phyloP scores from a whole-genome alignment of 495 filamentous ascomycete genomes.

The Neurospora sp. region DNA sequence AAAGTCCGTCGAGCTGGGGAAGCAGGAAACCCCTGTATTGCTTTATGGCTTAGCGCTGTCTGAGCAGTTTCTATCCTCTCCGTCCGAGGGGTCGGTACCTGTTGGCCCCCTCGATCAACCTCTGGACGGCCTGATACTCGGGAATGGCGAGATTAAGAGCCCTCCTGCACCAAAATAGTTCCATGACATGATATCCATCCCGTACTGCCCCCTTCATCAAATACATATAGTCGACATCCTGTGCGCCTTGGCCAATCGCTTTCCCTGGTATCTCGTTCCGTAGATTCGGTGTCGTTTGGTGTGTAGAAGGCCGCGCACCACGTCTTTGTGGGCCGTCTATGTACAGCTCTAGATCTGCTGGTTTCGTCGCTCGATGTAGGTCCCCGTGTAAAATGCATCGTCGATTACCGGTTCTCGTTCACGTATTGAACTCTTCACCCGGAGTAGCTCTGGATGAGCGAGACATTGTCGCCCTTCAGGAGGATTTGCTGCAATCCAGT shows the following conservation, averaged over 20 bases:
- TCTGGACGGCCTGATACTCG: constrained; percentile 36
- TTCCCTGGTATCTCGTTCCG: constrained; percentile 13
- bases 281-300: neutral
- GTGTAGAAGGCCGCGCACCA: neutral
- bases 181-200: neutral
- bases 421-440: constrained; percentile 21
- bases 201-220: neutral
- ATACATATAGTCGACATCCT: constrained; percentile 1
- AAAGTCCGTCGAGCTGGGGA: constrained; percentile 28
- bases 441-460: constrained; percentile 75
- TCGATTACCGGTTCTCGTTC: neutral
- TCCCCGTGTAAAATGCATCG: neutral
- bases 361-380: neutral
- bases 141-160: constrained; percentile 33
- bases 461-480: constrained; percentile 95
- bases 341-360: neutral
- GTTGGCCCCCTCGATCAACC: constrained; percentile 35
- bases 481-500: constrained; percentile 69
- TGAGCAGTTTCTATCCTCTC: constrained; percentile 65
- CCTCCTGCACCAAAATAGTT: constrained; percentile 1
- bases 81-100: constrained; percentile 28
- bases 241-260: constrained; percentile 6
- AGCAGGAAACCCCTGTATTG: constrained; percentile 36
- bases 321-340: neutral
- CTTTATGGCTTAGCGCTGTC: constrained; percentile 78